phyloP scores from a whole-genome alignment of 176 grass and related monocot genomes.

The Carex cristatella region DNA sequence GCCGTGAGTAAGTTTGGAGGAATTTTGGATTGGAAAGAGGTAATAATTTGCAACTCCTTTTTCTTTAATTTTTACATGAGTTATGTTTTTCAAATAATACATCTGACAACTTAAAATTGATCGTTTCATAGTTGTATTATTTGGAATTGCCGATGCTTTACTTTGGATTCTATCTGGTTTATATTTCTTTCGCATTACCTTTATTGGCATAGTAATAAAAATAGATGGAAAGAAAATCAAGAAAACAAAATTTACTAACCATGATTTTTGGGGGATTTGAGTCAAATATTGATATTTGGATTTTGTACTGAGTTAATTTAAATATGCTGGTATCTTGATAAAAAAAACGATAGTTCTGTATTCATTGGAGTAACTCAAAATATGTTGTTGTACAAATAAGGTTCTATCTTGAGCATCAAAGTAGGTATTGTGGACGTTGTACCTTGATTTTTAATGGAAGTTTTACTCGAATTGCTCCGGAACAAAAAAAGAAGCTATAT shows the following conservation, averaged over 20 bases:
- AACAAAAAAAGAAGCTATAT: neutral
- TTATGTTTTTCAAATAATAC: neutral
- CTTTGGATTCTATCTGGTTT: neutral
- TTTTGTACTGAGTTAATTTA: too few species aligned
- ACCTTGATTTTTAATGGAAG: neutral
- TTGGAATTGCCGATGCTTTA: neutral
- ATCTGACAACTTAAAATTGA: too few species aligned
- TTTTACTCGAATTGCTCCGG: neutral
- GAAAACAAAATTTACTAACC: neutral
- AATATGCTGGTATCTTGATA: neutral
- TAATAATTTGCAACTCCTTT: constrained; percentile 13
- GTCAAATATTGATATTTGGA: neutral
- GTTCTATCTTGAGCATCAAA: neutral
- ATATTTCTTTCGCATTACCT: neutral
- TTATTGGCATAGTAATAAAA: neutral
- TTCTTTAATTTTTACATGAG: neutral
- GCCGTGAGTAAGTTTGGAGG: constrained; percentile 84
- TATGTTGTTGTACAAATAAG: neutral
- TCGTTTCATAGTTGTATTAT: neutral
- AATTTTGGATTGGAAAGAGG: constrained; percentile 82
- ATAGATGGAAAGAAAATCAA: neutral
- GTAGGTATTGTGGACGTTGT: neutral
- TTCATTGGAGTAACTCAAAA: neutral
- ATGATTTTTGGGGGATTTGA: neutral
- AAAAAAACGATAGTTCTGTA: neutral